Evolutionary conservation across 2,329 filamentous ascomycete genomes (phyloP).

Genomic region (Leptographium wingfieldii): DNA sequence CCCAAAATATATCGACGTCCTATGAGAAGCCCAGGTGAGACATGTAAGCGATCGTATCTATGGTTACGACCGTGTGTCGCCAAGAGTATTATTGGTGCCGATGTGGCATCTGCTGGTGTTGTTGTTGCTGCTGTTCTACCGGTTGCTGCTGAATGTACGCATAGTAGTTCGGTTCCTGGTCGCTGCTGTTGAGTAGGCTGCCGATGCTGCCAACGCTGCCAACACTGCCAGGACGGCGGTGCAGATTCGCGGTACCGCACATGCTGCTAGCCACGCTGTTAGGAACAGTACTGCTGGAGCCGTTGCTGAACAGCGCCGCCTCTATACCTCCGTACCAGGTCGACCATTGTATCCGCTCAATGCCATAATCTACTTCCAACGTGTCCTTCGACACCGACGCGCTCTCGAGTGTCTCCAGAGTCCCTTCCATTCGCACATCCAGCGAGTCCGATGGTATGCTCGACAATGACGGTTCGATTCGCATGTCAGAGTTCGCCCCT

Average conservation of each 20-base stretch:
- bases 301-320: background rate
- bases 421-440: background rate
- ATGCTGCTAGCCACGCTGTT: background rate
- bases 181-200: conserved; percentile 11
- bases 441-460: background rate
- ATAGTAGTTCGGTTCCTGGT: conserved; percentile 7
- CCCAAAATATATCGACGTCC: background rate
- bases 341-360: conserved; percentile 11
- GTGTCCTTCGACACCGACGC: background rate
- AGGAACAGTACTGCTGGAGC: background rate
- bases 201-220: conserved; percentile 12
- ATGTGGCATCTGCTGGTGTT: background rate
- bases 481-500: background rate
- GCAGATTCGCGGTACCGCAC: background rate
- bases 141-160: conserved; percentile 5
- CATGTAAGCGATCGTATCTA: background rate
- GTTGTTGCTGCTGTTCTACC: background rate
- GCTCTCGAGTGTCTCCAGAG: background rate
- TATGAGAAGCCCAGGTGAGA: background rate
- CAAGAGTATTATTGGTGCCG: background rate
- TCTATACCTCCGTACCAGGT: conserved; percentile 9
- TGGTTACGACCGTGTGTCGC: background rate
- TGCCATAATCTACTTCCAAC: background rate
- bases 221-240: conserved; percentile 5
- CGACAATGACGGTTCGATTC: background rate